phyloP scores from a whole-genome alignment of 2,329 filamentous ascomycete species.

The Didymellaceae sp. region DNA sequence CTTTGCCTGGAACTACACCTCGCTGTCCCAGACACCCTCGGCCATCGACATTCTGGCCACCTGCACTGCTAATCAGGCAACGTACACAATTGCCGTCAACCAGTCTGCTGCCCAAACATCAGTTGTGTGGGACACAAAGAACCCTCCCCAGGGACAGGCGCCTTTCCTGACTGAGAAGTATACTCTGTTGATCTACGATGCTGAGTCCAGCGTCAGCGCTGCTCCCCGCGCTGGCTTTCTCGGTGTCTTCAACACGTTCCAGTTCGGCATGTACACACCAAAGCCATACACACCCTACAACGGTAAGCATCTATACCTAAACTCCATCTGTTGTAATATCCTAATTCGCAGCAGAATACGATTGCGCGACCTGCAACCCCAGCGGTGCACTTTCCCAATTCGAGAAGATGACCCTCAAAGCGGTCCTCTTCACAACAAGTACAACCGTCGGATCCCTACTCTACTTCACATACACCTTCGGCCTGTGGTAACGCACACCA shows the following conservation, averaged over 20 bases:
- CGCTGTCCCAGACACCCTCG: slow-evolving; percentile 63
- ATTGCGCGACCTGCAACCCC: slow-evolving; percentile 61
- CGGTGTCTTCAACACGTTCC: slow-evolving; percentile 57
- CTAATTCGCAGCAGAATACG: slow-evolving; percentile 52
- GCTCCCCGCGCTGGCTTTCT: slow-evolving; percentile 63
- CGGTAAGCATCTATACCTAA: slow-evolving; percentile 48
- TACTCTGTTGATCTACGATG: slow-evolving; percentile 68
- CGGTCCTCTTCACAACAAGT: slow-evolving; percentile 61
- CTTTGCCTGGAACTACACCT: slow-evolving; percentile 74
- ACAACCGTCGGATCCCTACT: slow-evolving; percentile 66
- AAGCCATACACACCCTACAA: slow-evolving; percentile 58
- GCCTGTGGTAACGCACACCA: slow-evolving; percentile 43
- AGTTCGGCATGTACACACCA: slow-evolving; percentile 68
- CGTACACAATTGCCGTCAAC: slow-evolving; percentile 68
- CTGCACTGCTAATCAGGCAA: slow-evolving; percentile 64
- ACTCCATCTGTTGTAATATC: neutral
- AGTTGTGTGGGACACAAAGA: slow-evolving; percentile 66
- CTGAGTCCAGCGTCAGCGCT: slow-evolving; percentile 59
- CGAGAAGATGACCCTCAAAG: slow-evolving; percentile 62
- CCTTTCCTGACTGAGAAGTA: slow-evolving; percentile 66
- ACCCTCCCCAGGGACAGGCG: slow-evolving; percentile 32
- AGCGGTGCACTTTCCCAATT: slow-evolving; percentile 57
- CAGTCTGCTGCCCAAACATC: slow-evolving; percentile 60
- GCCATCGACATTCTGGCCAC: slow-evolving; percentile 67
- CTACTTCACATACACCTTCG: slow-evolving; percentile 56